Conservation (phyloP, 2,329 filamentous ascomycete genomes). For the Microdochium nivale region DNA sequence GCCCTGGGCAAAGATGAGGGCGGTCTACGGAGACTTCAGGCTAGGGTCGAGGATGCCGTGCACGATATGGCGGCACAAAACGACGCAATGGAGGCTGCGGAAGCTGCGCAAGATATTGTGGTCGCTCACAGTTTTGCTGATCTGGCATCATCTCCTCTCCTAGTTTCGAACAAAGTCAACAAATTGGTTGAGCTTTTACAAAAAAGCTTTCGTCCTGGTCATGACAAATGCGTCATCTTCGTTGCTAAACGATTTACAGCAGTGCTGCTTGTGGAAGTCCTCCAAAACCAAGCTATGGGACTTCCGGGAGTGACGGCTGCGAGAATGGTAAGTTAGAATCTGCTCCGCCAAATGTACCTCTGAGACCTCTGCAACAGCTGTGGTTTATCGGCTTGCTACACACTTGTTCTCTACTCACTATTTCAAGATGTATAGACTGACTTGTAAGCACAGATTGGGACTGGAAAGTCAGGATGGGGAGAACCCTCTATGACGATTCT, state of each 20-base stretch:
- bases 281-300: constrained; percentile 44
- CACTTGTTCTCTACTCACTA: no score
- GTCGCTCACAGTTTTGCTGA: constrained; percentile 35
- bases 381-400: no score
- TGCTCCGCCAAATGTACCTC: constrained; percentile 31
- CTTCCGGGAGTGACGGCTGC: constrained; percentile 47
- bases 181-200: constrained; percentile 51
- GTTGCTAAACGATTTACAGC: constrained; percentile 74
- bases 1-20: constrained; percentile 53
- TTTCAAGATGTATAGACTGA: constrained; percentile 6
- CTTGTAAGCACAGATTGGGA: constrained; percentile 1
- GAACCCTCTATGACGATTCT: constrained; percentile 46
- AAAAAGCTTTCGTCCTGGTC: constrained; percentile 50
- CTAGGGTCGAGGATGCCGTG: constrained; percentile 37
- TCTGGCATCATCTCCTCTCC: constrained; percentile 17
- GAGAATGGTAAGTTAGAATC: constrained; percentile 43
- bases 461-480: constrained; percentile 10
- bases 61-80: constrained; percentile 15
- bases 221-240: constrained; percentile 76
- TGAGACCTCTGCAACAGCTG: no score
- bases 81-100: constrained; percentile 32
- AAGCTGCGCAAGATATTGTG: constrained; percentile 48
- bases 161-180: constrained; percentile 67
- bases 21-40: constrained; percentile 45
- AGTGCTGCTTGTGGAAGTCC: constrained; percentile 60